Conservation (phyloP, 768 basidiomycete genomes). For the Amanita muscaria region DNA sequence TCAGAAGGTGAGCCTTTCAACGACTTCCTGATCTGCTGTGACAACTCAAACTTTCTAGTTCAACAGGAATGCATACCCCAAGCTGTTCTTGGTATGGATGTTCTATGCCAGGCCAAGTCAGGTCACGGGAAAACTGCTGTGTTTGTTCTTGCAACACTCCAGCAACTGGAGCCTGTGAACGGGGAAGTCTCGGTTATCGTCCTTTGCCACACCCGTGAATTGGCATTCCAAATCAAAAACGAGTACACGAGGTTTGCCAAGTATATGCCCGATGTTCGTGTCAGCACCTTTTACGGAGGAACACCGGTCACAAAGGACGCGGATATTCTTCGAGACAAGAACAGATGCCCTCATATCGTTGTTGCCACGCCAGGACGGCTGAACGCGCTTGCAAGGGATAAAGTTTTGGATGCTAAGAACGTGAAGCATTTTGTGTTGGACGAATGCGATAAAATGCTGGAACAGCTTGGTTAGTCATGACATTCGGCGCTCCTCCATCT, state of each 20-base stretch:
- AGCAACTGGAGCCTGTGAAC: conserved; percentile 96
- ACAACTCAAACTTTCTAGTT: conserved; percentile 45
- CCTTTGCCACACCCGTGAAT: conserved; percentile 97
- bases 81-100: conserved; percentile 98
- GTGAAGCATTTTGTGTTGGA: conserved; percentile 99
- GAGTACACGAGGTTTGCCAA: conserved; percentile 98
- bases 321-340: conserved; percentile 90
- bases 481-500: conserved; percentile 22
- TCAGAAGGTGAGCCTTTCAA: conserved; percentile 72
- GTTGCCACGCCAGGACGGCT: conserved; percentile 97
- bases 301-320: conserved; percentile 91
- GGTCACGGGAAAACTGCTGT: conserved; percentile 99
- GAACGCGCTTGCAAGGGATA: conserved; percentile 93
- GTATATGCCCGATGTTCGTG: conserved; percentile 99
- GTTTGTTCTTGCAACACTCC: conserved; percentile 94
- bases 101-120: conserved; percentile 98
- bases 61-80: conserved; percentile 99
- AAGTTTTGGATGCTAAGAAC: conserved; percentile 87
- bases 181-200: conserved; percentile 98
- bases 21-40: neutral
- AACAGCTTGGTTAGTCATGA: conserved; percentile 99
- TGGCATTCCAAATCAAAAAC: conserved; percentile 99
- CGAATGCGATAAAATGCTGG: conserved; percentile 99
- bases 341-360: conserved; percentile 96
- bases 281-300: conserved; percentile 96